Evolutionary conservation across 495 filamentous ascomycete species (phyloP), one percentile per base, ranked within the genome.

Genomic region (Halenospora varia): DNA sequence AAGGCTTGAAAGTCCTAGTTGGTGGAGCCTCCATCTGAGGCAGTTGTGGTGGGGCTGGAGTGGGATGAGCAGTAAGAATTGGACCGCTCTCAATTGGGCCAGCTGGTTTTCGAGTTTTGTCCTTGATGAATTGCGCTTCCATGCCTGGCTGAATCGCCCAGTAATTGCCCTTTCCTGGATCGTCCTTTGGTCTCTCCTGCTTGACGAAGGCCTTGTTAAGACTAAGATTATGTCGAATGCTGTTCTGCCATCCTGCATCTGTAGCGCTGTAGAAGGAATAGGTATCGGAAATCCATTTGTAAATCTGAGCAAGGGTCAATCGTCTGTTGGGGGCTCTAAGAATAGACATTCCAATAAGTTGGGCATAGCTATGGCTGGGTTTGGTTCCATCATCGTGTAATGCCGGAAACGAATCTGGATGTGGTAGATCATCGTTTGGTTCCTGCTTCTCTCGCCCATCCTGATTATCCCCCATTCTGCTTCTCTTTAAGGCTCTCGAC

Each of bases 91-190:
- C 60, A 56, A 58, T 61, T 11, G 56, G 57, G 29, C 53, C 58
- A 26, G 59, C 56, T 45, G 50, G 20, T 64, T 81, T 86, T 62
- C 75, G 74, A 29, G 78, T 79, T 73, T 92, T 96, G 62, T 92
- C 88, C 68, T 91, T 93, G 70, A 95, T 77, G 67, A 95, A 97
- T 55, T 92, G 85, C 19, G 83, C 75, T 69, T 98, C 94, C 71
- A 87, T 86, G 0, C 94, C 94, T n/a, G 82, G 78, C 64, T 90
- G 82, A 64, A 98, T 96, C 15, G 83, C 82, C 94, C 94, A 98
- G 71, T 98, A 97, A 71, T 96, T 92, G n/a, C 94, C 94, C 72
- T 97, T 97, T 53, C 94, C 94, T 0, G 92, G 91, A 67, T 98
- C 94, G 72, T 96, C 92, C 73, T 97, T 97, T 20, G 94, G 94